Evolutionary conservation across 2,329 filamentous ascomycete species (phyloP).

Genomic region (Scleromitrula shiraiana): DNA sequence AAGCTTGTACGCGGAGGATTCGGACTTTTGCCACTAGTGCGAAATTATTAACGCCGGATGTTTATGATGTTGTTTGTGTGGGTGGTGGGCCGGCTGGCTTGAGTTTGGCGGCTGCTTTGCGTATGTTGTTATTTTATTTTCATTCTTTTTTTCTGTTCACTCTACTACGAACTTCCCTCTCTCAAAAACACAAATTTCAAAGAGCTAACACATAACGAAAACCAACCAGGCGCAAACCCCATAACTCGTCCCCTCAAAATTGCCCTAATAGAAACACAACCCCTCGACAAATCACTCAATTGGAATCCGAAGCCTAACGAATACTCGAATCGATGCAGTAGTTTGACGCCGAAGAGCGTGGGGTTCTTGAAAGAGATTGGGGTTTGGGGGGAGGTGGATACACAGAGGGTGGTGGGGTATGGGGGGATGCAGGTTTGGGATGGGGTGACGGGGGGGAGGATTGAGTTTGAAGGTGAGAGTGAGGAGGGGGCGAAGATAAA

Average conservation of each 20-base stretch:
- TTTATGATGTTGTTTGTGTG: constrained; percentile 31
- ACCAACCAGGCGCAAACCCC: constrained; percentile 58
- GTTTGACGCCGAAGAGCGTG: constrained; percentile 82
- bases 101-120: constrained; percentile 68
- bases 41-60: constrained; percentile 15
- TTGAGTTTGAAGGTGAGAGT: constrained; percentile 66
- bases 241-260: constrained; percentile 70
- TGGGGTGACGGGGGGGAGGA: constrained; percentile 75
- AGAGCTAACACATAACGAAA: background rate
- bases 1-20: constrained; percentile 1
- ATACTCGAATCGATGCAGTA: constrained; percentile 94
- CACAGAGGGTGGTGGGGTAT: constrained; percentile 72
- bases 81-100: constrained; percentile 52
- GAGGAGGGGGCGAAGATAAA: background rate
- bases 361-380: constrained; percentile 75
- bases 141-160: background rate
- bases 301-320: constrained; percentile 59
- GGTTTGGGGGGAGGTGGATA: constrained; percentile 71
- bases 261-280: constrained; percentile 84
- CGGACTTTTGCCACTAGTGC: constrained; percentile 4
- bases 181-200: background rate
- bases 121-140: constrained; percentile 38
- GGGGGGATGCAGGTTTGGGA: constrained; percentile 99
- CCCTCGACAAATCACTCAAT: constrained; percentile 59
- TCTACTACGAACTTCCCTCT: background rate